phyloP scores from a whole-genome alignment of 2,329 filamentous ascomycete genomes.

The Penicillium griseofulvum region DNA sequence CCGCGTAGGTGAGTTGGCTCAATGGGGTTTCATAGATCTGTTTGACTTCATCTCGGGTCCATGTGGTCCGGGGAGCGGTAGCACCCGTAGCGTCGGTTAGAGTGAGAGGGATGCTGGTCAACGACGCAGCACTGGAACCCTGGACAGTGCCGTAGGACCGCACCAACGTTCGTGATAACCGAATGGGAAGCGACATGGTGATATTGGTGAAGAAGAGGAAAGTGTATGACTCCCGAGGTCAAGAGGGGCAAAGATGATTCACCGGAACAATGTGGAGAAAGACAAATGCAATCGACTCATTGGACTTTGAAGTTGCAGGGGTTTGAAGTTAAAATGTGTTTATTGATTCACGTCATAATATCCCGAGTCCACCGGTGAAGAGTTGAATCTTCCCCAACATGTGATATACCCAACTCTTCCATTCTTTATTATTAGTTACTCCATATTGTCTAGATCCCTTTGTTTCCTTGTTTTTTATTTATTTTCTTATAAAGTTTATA shows the following conservation, averaged over 20 bases:
- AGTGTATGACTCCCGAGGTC: neutral
- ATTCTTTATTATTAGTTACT: no score
- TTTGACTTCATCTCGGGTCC: slow-evolving; percentile 78
- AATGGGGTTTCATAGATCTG: slow-evolving; percentile 79
- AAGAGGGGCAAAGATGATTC: slow-evolving; percentile 1
- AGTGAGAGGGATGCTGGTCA: slow-evolving; percentile 31
- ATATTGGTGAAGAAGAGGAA: neutral
- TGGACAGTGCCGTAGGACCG: slow-evolving; percentile 43
- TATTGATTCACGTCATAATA: neutral
- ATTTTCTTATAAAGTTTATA: neutral
- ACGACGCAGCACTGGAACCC: slow-evolving; percentile 30
- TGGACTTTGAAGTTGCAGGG: neutral
- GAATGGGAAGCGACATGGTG: slow-evolving; percentile 31
- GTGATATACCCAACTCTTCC: no score
- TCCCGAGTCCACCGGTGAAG: neutral
- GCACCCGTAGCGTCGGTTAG: slow-evolving; percentile 39
- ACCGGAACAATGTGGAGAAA: slow-evolving; percentile 1
- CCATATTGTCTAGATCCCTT: no score
- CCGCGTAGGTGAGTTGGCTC: slow-evolving; percentile 72
- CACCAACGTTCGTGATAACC: slow-evolving; percentile 29
- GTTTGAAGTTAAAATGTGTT: neutral
- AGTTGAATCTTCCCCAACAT: neutral
- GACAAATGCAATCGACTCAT: neutral
- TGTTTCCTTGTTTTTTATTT: no score
- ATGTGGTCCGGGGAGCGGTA: slow-evolving; percentile 62